These are phyloP conservation scores for Diatrype stigma DNA, from an alignment of 2,329 filamentous ascomycete species.

Conservation along the genomic window DNA sequence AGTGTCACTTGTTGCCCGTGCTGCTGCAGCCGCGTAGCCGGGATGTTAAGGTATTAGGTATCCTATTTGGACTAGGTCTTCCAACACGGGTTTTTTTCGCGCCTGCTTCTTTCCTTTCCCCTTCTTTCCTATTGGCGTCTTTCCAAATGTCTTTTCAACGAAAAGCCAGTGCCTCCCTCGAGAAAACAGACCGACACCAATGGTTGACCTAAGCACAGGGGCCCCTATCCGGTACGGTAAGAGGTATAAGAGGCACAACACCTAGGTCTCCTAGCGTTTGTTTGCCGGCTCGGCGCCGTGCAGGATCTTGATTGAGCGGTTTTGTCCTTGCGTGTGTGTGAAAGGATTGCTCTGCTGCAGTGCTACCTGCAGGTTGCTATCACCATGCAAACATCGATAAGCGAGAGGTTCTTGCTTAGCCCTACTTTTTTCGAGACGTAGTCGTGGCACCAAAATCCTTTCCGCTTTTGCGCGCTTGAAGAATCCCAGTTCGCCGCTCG, in stretches of 20 bases:
- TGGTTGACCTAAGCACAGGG: too few species aligned
- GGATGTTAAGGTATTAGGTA: too few species aligned
- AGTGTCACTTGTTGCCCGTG: neutral
- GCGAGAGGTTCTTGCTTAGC: neutral
- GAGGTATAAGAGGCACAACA: too few species aligned
- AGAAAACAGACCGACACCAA: too few species aligned
- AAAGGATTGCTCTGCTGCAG: neutral
- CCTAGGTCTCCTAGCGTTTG: neutral
- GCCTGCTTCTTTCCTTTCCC: neutral
- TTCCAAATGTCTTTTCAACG: neutral
- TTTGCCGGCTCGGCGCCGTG: neutral
- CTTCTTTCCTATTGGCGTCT: neutral
- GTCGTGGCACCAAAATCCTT: neutral
- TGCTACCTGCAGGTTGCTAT: neutral
- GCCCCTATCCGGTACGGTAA: too few species aligned
- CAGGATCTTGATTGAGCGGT: neutral
- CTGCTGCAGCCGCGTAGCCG: too few species aligned
- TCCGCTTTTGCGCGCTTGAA: neutral
- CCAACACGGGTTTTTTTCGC: neutral
- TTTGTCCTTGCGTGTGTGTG: neutral
- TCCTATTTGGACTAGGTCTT: neutral
- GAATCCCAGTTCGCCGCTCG: neutral
- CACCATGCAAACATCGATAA: neutral
- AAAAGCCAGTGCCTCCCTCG: neutral
- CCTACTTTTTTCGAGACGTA: neutral